These are phyloP conservation scores for Zymoseptoria crescenta DNA, from an alignment of 2,329 filamentous ascomycete genomes.

Conservation along the genomic window DNA sequence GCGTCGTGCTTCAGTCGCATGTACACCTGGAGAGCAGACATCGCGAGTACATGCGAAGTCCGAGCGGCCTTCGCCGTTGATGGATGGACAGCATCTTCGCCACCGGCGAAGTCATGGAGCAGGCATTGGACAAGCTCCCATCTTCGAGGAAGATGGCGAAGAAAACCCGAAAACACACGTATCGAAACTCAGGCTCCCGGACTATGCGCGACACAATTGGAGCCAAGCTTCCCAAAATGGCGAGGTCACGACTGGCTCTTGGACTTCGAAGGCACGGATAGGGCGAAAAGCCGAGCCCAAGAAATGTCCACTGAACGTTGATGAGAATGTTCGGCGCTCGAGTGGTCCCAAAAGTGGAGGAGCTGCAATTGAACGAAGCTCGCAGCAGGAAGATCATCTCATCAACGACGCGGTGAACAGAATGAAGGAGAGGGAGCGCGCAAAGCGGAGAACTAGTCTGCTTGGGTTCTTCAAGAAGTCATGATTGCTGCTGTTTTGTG, in stretches of 20 bases:
- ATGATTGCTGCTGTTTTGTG: slow-evolving; percentile 1
- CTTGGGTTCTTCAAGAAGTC: slow-evolving; percentile 17
- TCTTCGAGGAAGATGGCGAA: neutral
- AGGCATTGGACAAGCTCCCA: neutral
- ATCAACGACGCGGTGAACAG: slow-evolving; percentile 22
- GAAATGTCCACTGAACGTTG: neutral
- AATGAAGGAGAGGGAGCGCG: slow-evolving; percentile 18
- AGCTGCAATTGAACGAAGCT: neutral
- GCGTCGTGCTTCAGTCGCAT: neutral
- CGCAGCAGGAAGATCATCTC: slow-evolving; percentile 9
- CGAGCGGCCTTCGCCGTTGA: neutral
- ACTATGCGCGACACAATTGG: neutral
- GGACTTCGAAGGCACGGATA: neutral
- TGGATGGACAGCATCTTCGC: too few relatives aligned
- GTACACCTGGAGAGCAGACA: neutral
- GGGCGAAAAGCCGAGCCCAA: neutral
- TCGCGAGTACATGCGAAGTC: neutral
- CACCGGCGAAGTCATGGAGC: neutral
- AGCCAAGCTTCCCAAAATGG: neutral
- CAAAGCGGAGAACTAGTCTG: slow-evolving; percentile 11
- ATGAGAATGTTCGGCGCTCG: neutral
- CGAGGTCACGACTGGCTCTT: neutral
- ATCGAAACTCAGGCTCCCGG: neutral
- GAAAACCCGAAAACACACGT: neutral
- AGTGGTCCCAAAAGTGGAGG: neutral